Percentiles rank a stretch among this genome's conserved stretches.
These are phyloP conservation scores for Malassezia furfur DNA, from an alignment of 1,284 basidiomycete genomes.

Conservation along the genomic window DNA sequence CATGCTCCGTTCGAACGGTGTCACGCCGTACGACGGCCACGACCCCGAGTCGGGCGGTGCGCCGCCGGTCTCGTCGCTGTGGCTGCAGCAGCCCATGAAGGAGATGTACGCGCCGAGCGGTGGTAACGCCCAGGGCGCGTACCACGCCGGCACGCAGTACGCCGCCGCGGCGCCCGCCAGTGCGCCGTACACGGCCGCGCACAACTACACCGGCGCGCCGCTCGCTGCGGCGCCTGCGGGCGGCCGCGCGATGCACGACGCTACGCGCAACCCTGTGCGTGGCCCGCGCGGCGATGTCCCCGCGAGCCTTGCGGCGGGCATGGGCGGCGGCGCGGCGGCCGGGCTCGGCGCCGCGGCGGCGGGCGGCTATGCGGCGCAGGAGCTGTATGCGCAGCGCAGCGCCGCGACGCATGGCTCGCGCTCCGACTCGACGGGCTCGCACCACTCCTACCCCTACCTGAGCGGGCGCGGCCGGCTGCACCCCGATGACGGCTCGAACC, in stretches of 20 bases:
- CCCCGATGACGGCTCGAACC: conserved; percentile 8
- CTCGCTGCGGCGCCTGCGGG: conserved; percentile 9
- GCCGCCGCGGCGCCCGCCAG: not conserved
- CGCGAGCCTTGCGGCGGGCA: not conserved
- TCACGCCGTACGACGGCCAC: conserved; percentile 13
- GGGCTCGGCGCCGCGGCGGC: not conserved
- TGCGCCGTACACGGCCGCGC: not conserved
- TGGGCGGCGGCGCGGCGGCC: not conserved
- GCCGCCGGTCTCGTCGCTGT: conserved; percentile 17
- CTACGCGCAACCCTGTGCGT: conserved; percentile 8
- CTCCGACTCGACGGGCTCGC: conserved; percentile 17
- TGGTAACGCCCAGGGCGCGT: not conserved
- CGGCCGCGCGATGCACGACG: conserved; percentile 11
- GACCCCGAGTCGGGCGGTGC: not conserved
- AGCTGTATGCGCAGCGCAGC: conserved; percentile 7
- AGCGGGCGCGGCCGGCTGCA: conserved; percentile 12
- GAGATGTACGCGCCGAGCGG: not conserved
- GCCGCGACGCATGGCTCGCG: conserved; percentile 6
- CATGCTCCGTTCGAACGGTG: conserved; percentile 12
- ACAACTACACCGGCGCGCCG: conserved; percentile 5
- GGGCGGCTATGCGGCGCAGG: conserved; percentile 4
- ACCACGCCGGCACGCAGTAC: not conserved
- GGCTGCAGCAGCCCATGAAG: conserved; percentile 14
- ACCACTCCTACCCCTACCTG: conserved; percentile 36
- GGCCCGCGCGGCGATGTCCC: conserved; percentile 13